Conservation (phyloP, 768 basidiomycete genomes). For the Suillus placidus region DNA sequence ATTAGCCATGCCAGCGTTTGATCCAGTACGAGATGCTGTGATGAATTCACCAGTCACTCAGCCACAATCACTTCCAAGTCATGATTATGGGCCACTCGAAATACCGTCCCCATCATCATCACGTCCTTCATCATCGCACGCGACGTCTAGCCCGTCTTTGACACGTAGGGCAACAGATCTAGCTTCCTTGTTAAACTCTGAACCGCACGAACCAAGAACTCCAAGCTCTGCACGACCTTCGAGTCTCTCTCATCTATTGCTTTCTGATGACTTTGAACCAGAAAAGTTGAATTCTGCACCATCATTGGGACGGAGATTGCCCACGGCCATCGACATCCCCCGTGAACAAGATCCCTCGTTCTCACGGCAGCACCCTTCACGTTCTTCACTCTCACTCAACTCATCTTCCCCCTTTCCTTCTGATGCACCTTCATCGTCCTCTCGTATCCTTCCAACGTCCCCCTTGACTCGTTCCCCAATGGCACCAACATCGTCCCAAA, state of each 20-base stretch:
- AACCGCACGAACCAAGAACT: slow-evolving; percentile 43
- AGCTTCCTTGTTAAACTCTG: slow-evolving; percentile 74
- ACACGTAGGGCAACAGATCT: slow-evolving; percentile 72
- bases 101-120: slow-evolving; percentile 42
- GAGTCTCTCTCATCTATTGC: slow-evolving; percentile 44
- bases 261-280: slow-evolving; percentile 32
- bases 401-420: slow-evolving; percentile 21
- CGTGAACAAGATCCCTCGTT: slow-evolving; percentile 30
- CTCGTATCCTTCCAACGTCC: slow-evolving; percentile 31
- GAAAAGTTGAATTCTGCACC: slow-evolving; percentile 28
- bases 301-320: slow-evolving; percentile 35
- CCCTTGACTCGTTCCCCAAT: slow-evolving; percentile 33
- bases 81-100: slow-evolving; percentile 28
- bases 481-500: slow-evolving; percentile 33
- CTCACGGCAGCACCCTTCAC: slow-evolving; percentile 27
- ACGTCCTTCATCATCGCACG: slow-evolving; percentile 37
- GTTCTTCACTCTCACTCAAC: slow-evolving; percentile 24
- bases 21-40: slow-evolving; percentile 87
- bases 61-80: slow-evolving; percentile 38
- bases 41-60: slow-evolving; percentile 71
- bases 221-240: slow-evolving; percentile 44
- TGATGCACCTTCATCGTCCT: slow-evolving; percentile 20
- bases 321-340: slow-evolving; percentile 36
- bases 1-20: slow-evolving; percentile 54
- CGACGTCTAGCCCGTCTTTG: slow-evolving; percentile 48